These are phyloP conservation scores for Neurospora tetraspora DNA, from an alignment of 495 filamentous ascomycete species.

Conservation along the genomic window DNA sequence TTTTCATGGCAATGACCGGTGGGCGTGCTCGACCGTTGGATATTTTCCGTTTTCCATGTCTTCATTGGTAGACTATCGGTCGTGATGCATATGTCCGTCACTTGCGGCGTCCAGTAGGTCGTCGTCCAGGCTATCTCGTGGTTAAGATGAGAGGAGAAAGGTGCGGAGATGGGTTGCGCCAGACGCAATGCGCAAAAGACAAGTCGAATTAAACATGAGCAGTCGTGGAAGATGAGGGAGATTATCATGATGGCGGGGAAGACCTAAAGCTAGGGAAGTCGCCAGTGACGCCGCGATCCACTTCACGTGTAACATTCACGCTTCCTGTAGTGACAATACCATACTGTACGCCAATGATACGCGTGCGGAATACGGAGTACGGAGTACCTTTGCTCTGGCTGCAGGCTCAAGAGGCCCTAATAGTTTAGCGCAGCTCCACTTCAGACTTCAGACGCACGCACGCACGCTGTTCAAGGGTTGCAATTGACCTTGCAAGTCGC, in stretches of 20 bases:
- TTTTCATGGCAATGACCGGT: not conserved
- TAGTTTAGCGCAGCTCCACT: not conserved
- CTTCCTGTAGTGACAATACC: not conserved
- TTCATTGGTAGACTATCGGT: not conserved
- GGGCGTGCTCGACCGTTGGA: not conserved
- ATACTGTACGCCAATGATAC: not conserved
- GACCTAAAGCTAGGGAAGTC: not conserved
- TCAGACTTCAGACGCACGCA: not conserved
- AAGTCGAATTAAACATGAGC: not conserved
- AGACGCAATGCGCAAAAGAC: not conserved
- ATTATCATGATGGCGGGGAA: not conserved
- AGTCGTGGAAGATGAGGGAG: not conserved
- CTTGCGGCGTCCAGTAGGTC: not conserved
- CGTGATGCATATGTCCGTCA: not conserved
- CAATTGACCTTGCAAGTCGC: not conserved
- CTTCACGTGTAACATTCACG: not conserved
- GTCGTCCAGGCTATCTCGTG: not conserved
- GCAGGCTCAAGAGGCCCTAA: not conserved
- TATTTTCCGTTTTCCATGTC: not conserved
- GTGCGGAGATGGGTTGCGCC: not conserved
- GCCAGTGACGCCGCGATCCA: not conserved
- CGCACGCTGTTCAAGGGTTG: not conserved
- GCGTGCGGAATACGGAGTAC: not conserved
- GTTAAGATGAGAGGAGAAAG: not conserved
- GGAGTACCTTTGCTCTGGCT: not conserved